These are phyloP conservation scores for Medicago lupulina DNA, from an alignment of 306 rosid genomes.

Conservation along the genomic window DNA sequence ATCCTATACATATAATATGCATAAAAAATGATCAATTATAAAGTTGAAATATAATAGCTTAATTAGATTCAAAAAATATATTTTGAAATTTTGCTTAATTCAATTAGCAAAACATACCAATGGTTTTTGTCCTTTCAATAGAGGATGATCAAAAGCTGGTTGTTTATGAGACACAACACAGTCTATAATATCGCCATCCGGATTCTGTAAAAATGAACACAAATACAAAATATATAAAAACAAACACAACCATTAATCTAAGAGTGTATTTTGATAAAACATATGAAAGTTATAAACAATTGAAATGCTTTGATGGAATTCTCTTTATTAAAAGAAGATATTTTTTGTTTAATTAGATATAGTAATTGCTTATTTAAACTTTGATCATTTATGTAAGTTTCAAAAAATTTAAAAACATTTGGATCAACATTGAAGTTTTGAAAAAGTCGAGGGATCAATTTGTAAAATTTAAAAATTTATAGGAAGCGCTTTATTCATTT, in stretches of 20 bases:
- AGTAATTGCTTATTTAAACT: no score
- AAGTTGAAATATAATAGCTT: not conserved
- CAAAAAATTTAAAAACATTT: no score
- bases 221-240: not conserved
- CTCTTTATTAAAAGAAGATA: no score
- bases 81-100: not conserved
- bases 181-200: not conserved
- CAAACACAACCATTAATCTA: not conserved
- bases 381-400: no score
- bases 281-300: no score
- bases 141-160: not conserved
- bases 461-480: no score
- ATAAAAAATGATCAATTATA: not conserved
- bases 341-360: no score
- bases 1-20: not conserved
- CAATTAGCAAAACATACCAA: not conserved
- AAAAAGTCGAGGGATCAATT: not conserved
- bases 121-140: not conserved
- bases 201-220: not conserved
- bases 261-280: not conserved
- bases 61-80: not conserved
- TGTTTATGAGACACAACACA: not conserved
- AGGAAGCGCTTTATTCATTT: no score
- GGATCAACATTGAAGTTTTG: no score
- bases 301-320: no score